Evolutionary conservation across 2,329 filamentous ascomycete species (phyloP).

Genomic region (Cordyceps javanica): DNA sequence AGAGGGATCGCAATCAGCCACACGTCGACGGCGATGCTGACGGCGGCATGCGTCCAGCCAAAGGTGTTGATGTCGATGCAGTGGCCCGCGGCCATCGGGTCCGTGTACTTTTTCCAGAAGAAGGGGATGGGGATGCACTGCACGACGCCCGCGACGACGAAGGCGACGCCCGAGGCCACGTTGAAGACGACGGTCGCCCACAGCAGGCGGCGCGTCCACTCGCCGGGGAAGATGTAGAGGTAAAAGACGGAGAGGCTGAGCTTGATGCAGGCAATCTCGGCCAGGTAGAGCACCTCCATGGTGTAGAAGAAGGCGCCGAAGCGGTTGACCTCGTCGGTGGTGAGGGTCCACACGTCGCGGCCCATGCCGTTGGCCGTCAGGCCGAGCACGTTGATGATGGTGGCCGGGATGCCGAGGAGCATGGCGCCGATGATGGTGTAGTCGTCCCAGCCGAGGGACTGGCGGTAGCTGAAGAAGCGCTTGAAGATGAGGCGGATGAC

Average conservation of each 20-base stretch:
- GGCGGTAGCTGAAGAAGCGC: constrained; percentile 27
- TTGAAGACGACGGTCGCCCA: constrained; percentile 37
- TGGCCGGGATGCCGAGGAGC: constrained; percentile 23
- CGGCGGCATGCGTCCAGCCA: constrained; percentile 44
- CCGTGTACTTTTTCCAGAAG: constrained; percentile 49
- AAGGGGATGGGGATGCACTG: constrained; percentile 45
- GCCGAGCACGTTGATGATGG: constrained; percentile 26
- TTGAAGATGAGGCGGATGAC: constrained; percentile 34
- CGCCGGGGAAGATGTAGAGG: constrained; percentile 45
- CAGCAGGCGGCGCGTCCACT: constrained; percentile 32
- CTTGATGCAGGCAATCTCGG: constrained; percentile 40
- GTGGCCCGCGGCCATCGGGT: constrained; percentile 31
- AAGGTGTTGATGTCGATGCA: constrained; percentile 46
- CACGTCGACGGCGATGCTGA: constrained; percentile 47
- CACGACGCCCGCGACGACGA: constrained; percentile 39
- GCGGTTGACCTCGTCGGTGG: constrained; percentile 32
- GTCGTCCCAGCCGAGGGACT: constrained; percentile 34
- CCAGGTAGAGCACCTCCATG: constrained; percentile 41
- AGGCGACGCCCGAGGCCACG: constrained; percentile 33
- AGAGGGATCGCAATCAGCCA: constrained; percentile 48
- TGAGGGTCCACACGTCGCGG: constrained; percentile 47
- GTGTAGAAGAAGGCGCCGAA: constrained; percentile 39
- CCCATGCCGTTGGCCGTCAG: constrained; percentile 38
- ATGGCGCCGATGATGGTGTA: constrained; percentile 27
- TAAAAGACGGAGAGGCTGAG: constrained; percentile 50